Conservation (phyloP, 2,329 filamentous ascomycete genomes). For the Clonostachys byssicola region DNA sequence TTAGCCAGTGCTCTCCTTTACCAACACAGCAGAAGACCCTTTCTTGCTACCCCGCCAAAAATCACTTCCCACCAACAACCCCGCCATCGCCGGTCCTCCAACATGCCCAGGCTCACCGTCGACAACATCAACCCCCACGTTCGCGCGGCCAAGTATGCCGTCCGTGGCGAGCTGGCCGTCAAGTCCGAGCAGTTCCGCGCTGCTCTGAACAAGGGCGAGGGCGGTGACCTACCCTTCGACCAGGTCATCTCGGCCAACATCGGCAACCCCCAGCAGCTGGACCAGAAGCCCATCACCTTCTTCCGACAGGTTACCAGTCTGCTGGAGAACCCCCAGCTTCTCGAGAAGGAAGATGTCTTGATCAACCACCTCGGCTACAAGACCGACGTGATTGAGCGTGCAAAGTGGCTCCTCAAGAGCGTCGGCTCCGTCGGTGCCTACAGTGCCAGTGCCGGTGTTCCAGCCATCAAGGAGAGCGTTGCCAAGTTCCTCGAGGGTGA, state of each 20-base stretch:
- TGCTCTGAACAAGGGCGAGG: constrained; percentile 57
- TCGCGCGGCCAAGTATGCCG: constrained; percentile 87
- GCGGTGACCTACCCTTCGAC: constrained; percentile 68
- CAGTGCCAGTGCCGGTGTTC: constrained; percentile 87
- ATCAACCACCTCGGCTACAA: constrained; percentile 78
- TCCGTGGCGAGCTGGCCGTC: constrained; percentile 91
- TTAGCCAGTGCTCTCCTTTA: too few species aligned
- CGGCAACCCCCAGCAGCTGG: constrained; percentile 96
- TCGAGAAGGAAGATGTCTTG: constrained; percentile 80
- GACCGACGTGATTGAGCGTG: constrained; percentile 81
- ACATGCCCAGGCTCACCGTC: constrained; percentile 54
- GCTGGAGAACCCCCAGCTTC: constrained; percentile 81
- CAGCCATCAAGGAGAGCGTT: constrained; percentile 82
- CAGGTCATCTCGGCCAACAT: constrained; percentile 97
- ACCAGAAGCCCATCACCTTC: constrained; percentile 99
- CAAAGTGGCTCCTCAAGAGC: constrained; percentile 73
- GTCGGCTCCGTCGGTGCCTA: constrained; percentile 94
- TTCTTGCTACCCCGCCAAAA: too few species aligned
- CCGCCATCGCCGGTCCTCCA: constrained; percentile 10
- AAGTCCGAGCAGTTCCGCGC: constrained; percentile 89
- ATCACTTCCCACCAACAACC: too few species aligned
- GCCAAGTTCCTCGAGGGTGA: constrained; percentile 87
- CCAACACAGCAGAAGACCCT: too few species aligned
- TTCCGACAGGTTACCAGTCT: constrained; percentile 95
- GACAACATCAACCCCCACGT: constrained; percentile 93